Evolutionary conservation across 2,329 filamentous ascomycete genomes (phyloP), one percentile per base, ranked within the genome.

Genomic region (Ophiostoma australiae): DNA sequence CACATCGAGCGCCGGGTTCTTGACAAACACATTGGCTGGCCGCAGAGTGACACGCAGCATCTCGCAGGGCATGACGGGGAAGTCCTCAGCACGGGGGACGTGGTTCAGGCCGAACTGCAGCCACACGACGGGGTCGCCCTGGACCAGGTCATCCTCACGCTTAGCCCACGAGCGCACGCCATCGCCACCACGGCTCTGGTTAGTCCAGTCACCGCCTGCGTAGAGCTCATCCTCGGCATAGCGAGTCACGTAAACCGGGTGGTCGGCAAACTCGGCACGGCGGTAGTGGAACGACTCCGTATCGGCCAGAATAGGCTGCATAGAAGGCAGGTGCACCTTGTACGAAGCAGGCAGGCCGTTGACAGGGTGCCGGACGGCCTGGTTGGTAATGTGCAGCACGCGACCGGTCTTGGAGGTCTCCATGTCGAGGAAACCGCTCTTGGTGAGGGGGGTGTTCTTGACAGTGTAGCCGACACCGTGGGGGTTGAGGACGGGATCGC

Each of bases 1-100:
- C 2, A 86, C 83, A 74, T 87, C 84, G 5, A 86, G 70, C 0
- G 80, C 82, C 0, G 84, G 85, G 70, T 86, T 86, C 4, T 80
- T 80, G 1, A 79, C 77, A 72, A 86, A 86, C 75, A 87, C 85
- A 72, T 87, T 86, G 1, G 83, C 81, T 0, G 85, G 84, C 75
- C 85, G 86, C 69, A 87, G 76, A 0, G 79, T 78, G 0, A 87
- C 83, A 71, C 79, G 80, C 74, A 87, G 79, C 70, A 81, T 84
- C 76, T 90, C 89, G 72, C 81, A 84, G 0, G 88, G 89, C 89
- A 91, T 91, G 4, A 90, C 86, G 0, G 88, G 89, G 81, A 89
- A 91, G 75, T 91, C 89, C 74, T 91, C 89, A 13, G 86, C 83
- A 0, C 88, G 81, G 0, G 88, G 87, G 33, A 89, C 86, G 74